These are phyloP conservation scores for Agarophyton chilense DNA, from an alignment of 23 red algal genomes.

Conservation along the genomic window DNA sequence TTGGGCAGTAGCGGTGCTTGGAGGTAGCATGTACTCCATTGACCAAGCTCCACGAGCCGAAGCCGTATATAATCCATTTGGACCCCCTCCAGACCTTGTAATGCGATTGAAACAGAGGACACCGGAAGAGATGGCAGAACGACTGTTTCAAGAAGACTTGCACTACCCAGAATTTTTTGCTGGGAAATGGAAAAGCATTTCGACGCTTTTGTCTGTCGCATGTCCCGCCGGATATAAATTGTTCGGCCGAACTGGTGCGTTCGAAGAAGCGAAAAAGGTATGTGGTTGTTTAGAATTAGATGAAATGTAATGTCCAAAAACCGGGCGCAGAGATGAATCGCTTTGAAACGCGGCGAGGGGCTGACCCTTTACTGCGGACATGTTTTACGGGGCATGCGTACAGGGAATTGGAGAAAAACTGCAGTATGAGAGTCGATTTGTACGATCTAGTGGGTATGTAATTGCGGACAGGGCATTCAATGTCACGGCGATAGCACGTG, in stretches of 20 bases:
- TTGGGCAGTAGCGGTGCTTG: neutral
- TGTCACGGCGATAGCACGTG: constrained; percentile 42
- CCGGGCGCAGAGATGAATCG: neutral
- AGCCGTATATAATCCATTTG: neutral
- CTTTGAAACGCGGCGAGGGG: neutral
- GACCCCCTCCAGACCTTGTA: neutral
- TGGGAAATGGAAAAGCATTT: constrained; percentile 47
- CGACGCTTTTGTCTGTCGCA: constrained; percentile 27
- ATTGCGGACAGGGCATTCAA: constrained; percentile 55
- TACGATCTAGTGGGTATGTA: constrained; percentile 13
- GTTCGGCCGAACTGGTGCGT: constrained; percentile 41
- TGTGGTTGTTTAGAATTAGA: neutral
- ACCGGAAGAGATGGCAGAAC: neutral
- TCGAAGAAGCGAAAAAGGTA: constrained; percentile 51
- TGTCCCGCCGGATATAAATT: constrained; percentile 57
- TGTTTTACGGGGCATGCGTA: neutral
- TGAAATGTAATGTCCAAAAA: too few relatives aligned
- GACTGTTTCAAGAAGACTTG: constrained; percentile 30
- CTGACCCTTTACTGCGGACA: neutral
- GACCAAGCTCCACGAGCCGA: neutral
- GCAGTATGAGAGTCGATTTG: constrained; percentile 41
- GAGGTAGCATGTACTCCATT: neutral
- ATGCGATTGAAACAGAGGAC: constrained; percentile 1
- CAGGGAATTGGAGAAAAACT: constrained; percentile 31
- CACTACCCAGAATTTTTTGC: constrained; percentile 41